Evolutionary conservation across 1,284 basidiomycete species (phyloP), one percentile per base, ranked within the genome.

Genomic region (Vanrija sp.): DNA sequence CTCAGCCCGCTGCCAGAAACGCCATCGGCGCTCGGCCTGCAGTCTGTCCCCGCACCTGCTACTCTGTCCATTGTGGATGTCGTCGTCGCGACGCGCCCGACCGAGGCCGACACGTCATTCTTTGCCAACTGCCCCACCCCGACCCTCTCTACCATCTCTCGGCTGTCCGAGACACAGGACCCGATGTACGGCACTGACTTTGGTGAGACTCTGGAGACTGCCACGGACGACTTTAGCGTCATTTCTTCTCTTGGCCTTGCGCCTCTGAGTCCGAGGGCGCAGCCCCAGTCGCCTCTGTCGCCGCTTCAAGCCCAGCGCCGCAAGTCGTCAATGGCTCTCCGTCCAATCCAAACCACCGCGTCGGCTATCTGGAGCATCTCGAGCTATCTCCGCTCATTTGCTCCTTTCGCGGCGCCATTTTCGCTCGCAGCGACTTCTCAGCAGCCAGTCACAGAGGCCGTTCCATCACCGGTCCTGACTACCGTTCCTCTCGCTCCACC

Each of bases 81-180:
- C 16, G 61, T 68, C 26, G 64, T 68, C 5, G 63, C 46, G n/a
- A 58, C 66, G 1, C 54, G 43, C 40, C 54, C 23, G 15, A 18
- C 7, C 14, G 56, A 62, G 3, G 49, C 58, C 28, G 52, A 55
- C 16, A 43, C 43, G 5, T 51, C 51, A 34, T 25, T 52, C 48
- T 53, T 61, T 34, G 38, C 25, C 23, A 65, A 65, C n/a, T 67
- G 66, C 14, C 65, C 60, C 19, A 73, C 73, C 6, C 71, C 72
- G 0, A 73, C 69, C 0, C 56, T 75, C 16, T 75, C 73, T 23
- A 72, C 73, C 44, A 51, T 70, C 21, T 74, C 72, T 2, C 34
- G 34, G 34, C 58, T 73, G 42, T 74, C 73, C 6, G 73, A 75
- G 40, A 65, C 60, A 8, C 49, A 67, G 21, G 73, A 73, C 44